These are phyloP conservation scores for Cruciata laevipes DNA, from an alignment of 257 asterid species.

Conservation along the genomic window DNA sequence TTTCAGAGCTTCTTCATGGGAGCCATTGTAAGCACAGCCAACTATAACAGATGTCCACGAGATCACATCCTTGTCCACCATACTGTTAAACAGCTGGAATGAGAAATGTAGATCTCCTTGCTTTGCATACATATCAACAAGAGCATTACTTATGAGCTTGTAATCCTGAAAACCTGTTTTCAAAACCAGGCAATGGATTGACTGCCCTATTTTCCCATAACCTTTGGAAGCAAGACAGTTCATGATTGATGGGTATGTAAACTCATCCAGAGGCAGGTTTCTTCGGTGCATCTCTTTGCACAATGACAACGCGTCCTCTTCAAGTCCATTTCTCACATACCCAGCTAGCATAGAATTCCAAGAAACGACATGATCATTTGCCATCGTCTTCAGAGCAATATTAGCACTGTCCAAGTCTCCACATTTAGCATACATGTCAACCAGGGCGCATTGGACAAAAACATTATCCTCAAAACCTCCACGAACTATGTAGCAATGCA, in stretches of 20 bases:
- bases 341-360: slow-evolving; percentile 81
- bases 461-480: slow-evolving; percentile 70
- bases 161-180: slow-evolving; percentile 54
- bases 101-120: slow-evolving; percentile 42
- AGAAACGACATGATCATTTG: slow-evolving; percentile 45
- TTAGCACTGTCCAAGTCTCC: slow-evolving; percentile 55
- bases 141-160: slow-evolving; percentile 57
- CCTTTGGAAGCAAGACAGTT: slow-evolving; percentile 51
- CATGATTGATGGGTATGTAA: slow-evolving; percentile 63
- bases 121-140: slow-evolving; percentile 87
- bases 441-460: slow-evolving; percentile 67
- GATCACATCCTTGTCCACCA: slow-evolving; percentile 57
- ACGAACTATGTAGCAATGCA: slow-evolving; percentile 50
- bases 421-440: slow-evolving; percentile 78
- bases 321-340: slow-evolving; percentile 42
- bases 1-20: slow-evolving; percentile 50
- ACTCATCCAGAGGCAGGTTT: slow-evolving; percentile 56
- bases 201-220: slow-evolving; percentile 35
- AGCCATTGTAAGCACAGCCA: slow-evolving; percentile 54
- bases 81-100: slow-evolving; percentile 30
- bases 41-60: slow-evolving; percentile 83
- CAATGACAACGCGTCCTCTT: slow-evolving; percentile 45
- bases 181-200: slow-evolving; percentile 47
- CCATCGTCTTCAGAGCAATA: slow-evolving; percentile 45
- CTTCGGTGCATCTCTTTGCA: slow-evolving; percentile 50